Evolutionary conservation across 2,329 filamentous ascomycete genomes (phyloP), one percentile per base, ranked within the genome.

Genomic region (Paecilomyces sp.): DNA sequence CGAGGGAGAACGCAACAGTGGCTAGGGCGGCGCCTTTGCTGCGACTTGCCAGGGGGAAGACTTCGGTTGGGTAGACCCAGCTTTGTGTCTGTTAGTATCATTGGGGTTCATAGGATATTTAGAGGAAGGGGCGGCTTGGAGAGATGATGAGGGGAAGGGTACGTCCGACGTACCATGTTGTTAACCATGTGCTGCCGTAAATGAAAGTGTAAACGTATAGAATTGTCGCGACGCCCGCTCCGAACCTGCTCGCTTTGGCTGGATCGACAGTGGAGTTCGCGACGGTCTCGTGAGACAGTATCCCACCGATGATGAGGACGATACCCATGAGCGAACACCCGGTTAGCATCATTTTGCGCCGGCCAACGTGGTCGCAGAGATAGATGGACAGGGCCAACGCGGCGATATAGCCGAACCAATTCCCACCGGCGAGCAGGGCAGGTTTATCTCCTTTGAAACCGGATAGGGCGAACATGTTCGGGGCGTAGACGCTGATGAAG

Each of bases 131-230:
- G 22, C 22, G 22, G 22, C 22, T 28, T 28, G 31, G 31, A 33
- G 36, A 41, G 36, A 15, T 41, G 36, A 6, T 15, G 13, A 66
- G 59, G 13, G 62, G 65, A 54, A 65, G 66, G 31, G 18, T 66
- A 25, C 24, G 65, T 31, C 6, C 30, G 9, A 33, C 64, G 57
- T 61, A 69, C 67, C 64, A 67, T 24, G 64, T 65, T 8, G 65
- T 67, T 13, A 69, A 56, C 67, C 66, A 68, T 6, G 67, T 69
- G 54, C 65, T 65, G 34, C 67, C 67, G 36, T 65, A 70, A 8
- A 62, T 59, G 41, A 64, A 65, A 4, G 66, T 67, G 30, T 70
- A 70, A n/a, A 70, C 55, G 22, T 64, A 70, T 25, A 70, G n/a
- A 11, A 47, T 47, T 3, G 41, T 11, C n/a, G 41, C 41, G 41